A percentile compares a stretch with the other conserved stretches of the same genome.
phyloP scores from a whole-genome alignment of 1,284 basidiomycete species.

The Sparassis latifolia region DNA sequence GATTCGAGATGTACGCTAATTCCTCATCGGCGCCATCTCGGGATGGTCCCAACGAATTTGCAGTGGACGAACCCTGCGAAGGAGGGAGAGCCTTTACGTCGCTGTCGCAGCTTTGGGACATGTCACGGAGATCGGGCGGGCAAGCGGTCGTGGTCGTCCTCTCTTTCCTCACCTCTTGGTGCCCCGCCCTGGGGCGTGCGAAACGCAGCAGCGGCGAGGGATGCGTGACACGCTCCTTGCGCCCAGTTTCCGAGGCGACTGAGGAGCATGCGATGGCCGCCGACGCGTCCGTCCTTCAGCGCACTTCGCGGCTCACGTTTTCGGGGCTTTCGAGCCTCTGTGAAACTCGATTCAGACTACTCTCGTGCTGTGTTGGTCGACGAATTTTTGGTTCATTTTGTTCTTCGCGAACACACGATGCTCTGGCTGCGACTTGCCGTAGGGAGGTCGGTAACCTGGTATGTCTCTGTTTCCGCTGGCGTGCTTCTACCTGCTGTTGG shows the following conservation, averaged over 20 bases:
- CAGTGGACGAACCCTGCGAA: neutral
- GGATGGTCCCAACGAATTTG: neutral
- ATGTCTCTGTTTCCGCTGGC: too few relatives aligned
- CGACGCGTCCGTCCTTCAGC: neutral
- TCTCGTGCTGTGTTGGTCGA: neutral
- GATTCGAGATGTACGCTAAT: neutral
- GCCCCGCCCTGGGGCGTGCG: too few relatives aligned
- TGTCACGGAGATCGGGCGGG: conserved; percentile 4
- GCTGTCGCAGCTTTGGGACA: conserved; percentile 1
- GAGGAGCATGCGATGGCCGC: too few relatives aligned
- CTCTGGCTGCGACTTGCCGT: too few relatives aligned
- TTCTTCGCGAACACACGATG: neutral
- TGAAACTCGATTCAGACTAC: conserved; percentile 1
- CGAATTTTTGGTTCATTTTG: neutral
- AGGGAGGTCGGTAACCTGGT: too few relatives aligned
- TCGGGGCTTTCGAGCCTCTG: too few relatives aligned
- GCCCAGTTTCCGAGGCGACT: too few relatives aligned
- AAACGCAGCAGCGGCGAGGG: too few relatives aligned
- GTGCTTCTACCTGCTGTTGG: too few relatives aligned
- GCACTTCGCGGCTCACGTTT: neutral
- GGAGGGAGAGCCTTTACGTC: neutral
- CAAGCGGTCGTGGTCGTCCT: neutral
- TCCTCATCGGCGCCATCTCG: neutral
- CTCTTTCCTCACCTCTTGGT: neutral
- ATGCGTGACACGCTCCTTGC: too few relatives aligned